Evolutionary conservation across 768 basidiomycete genomes (phyloP).

Genomic region (Tylopilus sp.): DNA sequence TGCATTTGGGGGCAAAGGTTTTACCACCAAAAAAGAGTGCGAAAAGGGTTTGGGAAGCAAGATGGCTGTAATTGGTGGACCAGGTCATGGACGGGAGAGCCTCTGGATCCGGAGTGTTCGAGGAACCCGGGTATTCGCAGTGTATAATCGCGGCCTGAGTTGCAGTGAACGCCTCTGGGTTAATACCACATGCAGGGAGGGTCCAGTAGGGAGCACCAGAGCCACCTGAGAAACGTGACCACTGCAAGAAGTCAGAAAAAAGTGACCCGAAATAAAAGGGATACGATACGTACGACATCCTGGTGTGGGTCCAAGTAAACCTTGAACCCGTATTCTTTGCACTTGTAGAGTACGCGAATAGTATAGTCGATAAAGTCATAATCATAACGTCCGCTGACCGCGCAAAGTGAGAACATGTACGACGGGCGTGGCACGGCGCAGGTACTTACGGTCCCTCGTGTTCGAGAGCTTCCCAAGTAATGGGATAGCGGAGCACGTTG

Average conservation of each 20-base stretch:
- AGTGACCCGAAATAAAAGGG: neutral
- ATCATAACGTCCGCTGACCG: conserved; percentile 79
- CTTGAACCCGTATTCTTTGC: conserved; percentile 88
- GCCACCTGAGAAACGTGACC: conserved; percentile 94
- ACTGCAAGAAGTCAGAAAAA: conserved; percentile 44
- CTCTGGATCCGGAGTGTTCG: conserved; percentile 62
- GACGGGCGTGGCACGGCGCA: neutral
- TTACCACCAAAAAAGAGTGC: conserved; percentile 93
- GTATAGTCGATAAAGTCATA: conserved; percentile 91
- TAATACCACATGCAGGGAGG: conserved; percentile 82
- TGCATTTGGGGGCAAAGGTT: conserved; percentile 85
- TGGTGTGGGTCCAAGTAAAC: conserved; percentile 97
- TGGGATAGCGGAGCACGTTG: conserved; percentile 73
- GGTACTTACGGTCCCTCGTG: conserved; percentile 88
- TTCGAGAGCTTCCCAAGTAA: conserved; percentile 96
- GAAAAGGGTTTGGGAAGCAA: conserved; percentile 85
- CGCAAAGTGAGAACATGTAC: neutral
- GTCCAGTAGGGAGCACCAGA: conserved; percentile 97
- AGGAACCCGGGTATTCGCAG: conserved; percentile 70
- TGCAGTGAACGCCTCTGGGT: conserved; percentile 79
- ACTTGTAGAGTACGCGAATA: conserved; percentile 80
- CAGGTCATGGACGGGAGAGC: conserved; percentile 92
- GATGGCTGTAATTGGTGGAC: conserved; percentile 92
- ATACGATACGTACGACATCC: conserved; percentile 73
- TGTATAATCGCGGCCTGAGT: conserved; percentile 87